Percentiles rank a stretch among this genome's conserved stretches.
phyloP scores from a whole-genome alignment of 2,329 filamentous ascomycete genomes.

The Ascosphaera aggregata region DNA sequence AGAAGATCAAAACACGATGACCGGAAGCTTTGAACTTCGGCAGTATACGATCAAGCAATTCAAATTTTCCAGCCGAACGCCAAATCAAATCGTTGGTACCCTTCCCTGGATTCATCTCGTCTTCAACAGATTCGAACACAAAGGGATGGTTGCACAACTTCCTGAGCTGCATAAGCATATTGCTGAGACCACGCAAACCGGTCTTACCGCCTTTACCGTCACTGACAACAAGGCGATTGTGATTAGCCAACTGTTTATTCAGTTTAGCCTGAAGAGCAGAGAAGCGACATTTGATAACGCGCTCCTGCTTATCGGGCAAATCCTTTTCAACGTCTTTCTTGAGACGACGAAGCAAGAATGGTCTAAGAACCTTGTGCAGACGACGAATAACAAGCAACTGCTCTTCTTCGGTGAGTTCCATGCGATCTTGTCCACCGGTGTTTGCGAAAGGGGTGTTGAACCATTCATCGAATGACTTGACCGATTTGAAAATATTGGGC shows the following conservation, averaged over 20 bases:
- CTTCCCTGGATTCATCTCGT: conserved; percentile 62
- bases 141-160: conserved; percentile 99
- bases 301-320: conserved; percentile 95
- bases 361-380: conserved; percentile 78
- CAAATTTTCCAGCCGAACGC: conserved; percentile 87
- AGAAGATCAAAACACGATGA: conserved; percentile 91
- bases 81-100: conserved; percentile 83
- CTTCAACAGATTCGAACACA: conserved; percentile 72
- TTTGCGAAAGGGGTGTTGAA: conserved; percentile 90
- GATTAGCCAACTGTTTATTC: conserved; percentile 65
- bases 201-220: conserved; percentile 87
- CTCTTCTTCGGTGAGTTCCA: conserved; percentile 88
- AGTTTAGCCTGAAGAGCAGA: conserved; percentile 90
- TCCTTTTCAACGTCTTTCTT: conserved; percentile 98
- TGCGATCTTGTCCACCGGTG: conserved; percentile 79
- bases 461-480: conserved; percentile 93
- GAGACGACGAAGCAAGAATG: conserved; percentile 70
- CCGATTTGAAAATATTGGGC: conserved; percentile 76
- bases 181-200: conserved; percentile 92
- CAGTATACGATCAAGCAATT: conserved; percentile 65
- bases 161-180: conserved; percentile 97
- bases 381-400: conserved; percentile 79
- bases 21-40: conserved; percentile 71
- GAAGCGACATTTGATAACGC: conserved; percentile 83
- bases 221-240: conserved; percentile 92